Evolutionary conservation across 495 filamentous ascomycete genomes (phyloP).

Genomic region (Echria macrotheca): DNA sequence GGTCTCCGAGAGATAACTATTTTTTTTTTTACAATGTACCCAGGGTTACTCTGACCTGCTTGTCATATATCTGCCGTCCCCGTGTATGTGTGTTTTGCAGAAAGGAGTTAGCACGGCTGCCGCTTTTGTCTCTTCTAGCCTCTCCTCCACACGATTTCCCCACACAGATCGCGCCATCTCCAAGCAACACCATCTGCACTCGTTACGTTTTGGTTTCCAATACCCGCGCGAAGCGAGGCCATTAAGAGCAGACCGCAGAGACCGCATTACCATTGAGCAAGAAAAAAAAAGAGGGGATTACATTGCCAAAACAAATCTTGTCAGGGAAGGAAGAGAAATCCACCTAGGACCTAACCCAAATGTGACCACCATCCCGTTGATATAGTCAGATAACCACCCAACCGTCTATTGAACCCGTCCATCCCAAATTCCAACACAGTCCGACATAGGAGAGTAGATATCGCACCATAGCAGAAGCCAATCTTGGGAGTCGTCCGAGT

Average conservation of each 20-base stretch:
- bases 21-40: too few species aligned
- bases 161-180: not conserved
- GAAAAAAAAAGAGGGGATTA: not conserved
- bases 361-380: not conserved
- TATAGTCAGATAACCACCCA: conserved; percentile 1
- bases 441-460: not conserved
- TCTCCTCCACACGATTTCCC: too few species aligned
- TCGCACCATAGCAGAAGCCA: too few species aligned
- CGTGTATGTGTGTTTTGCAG: too few species aligned
- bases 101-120: too few species aligned
- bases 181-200: not conserved
- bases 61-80: too few species aligned
- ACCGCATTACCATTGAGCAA: too few species aligned
- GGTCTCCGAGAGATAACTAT: too few species aligned
- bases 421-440: not conserved
- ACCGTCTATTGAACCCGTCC: not conserved
- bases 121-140: too few species aligned
- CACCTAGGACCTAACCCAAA: not conserved
- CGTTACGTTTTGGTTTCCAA: conserved; percentile 1
- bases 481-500: not conserved
- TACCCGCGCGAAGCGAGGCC: conserved; percentile 1
- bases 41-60: too few species aligned
- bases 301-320: conserved; percentile 1
- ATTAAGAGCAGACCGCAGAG: not conserved
- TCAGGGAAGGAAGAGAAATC: not conserved